These are phyloP conservation scores for Curvularia lunata DNA, from an alignment of 2,329 filamentous ascomycete species.

Conservation along the genomic window DNA sequence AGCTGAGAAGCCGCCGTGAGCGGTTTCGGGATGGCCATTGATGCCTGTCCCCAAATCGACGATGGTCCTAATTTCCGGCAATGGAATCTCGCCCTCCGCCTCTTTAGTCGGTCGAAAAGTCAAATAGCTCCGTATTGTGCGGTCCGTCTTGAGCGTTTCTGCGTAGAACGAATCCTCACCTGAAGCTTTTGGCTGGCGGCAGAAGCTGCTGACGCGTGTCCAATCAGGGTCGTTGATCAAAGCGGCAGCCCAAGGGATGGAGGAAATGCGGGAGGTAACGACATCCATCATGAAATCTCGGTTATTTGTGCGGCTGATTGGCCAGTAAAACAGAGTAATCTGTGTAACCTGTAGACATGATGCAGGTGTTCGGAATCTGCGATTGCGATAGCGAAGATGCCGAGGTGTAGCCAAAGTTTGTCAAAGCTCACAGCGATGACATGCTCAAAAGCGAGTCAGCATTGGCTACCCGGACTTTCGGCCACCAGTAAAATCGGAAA, in stretches of 20 bases:
- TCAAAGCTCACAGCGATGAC: slow-evolving; percentile 4
- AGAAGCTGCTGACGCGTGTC: slow-evolving; percentile 48
- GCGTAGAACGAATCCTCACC: slow-evolving; percentile 61
- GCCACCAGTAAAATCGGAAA: too few relatives aligned
- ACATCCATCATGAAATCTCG: slow-evolving; percentile 27
- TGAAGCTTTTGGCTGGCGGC: slow-evolving; percentile 37
- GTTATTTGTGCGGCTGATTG: background rate
- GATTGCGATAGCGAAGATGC: slow-evolving; percentile 1
- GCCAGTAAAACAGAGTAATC: background rate
- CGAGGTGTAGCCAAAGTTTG: slow-evolving; percentile 13
- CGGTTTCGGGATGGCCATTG: slow-evolving; percentile 60
- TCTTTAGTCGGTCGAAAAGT: slow-evolving; percentile 29
- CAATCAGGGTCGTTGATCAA: slow-evolving; percentile 54
- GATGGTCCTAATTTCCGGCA: slow-evolving; percentile 49
- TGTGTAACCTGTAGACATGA: slow-evolving; percentile 7
- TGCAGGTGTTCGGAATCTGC: slow-evolving; percentile 3
- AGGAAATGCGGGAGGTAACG: slow-evolving; percentile 29
- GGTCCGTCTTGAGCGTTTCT: slow-evolving; percentile 58
- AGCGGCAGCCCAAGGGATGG: slow-evolving; percentile 58
- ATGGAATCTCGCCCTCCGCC: slow-evolving; percentile 26
- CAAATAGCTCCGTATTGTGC: slow-evolving; percentile 54
- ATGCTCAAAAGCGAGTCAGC: background rate
- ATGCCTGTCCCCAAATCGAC: slow-evolving; percentile 59
- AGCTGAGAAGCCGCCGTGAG: slow-evolving; percentile 65
- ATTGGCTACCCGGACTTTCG: background rate